Base-by-base conservation (phyloP, 2,329 filamentous ascomycete species). In the Aspergillus calidoustus region DNA sequence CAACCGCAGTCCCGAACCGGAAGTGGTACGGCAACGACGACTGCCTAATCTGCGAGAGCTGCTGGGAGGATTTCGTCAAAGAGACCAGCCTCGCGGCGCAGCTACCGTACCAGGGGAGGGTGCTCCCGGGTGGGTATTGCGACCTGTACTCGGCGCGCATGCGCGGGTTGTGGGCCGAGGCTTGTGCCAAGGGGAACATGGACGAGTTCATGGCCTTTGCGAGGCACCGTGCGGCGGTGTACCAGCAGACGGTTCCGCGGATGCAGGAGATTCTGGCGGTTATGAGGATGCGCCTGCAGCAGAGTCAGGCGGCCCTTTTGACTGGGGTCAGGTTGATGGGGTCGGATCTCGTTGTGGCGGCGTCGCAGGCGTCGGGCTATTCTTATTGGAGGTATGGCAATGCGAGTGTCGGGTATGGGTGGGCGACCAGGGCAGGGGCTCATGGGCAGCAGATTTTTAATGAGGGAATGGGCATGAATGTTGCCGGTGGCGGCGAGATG, bases 401-500 rank as follows among this genome's bases (percentile, higher is more conserved):
- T n/a, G 19, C 52, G 4, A 17, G 19, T 19, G 25, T 54, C 28
- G 52, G 52, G 22, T 54, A 54, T 23, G 38, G 38, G 6, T 28
- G 44, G 15, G 52, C 52, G 8, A 54, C 52, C 4, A 15, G 11
- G 13, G 4, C 52, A 7, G 52, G 52, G 9, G 52, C 52, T 15
- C 52, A 54, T 30, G 52, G 52, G 7, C 34, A 34, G 1, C 34
- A 22, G 38, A 34, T 44, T 15, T 46, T 54, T 13, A 54, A 46
- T 30, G 34, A 54, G 23, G 52, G 30, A 43, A 15, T 54, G 19
- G 52, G 52, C 15, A 54, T 54, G 52, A 54, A 54, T n/a, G 34
- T 54, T 7, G 38, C 44, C 3, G 22, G 25, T 38, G 52, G 52
- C 11, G n/a, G 25, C n/a, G 52, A 54, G 19, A 46, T 46, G 52